Evolutionary conservation across 352 stramenopile species (phyloP).

Genomic region (Globisporangium barbulae): DNA sequence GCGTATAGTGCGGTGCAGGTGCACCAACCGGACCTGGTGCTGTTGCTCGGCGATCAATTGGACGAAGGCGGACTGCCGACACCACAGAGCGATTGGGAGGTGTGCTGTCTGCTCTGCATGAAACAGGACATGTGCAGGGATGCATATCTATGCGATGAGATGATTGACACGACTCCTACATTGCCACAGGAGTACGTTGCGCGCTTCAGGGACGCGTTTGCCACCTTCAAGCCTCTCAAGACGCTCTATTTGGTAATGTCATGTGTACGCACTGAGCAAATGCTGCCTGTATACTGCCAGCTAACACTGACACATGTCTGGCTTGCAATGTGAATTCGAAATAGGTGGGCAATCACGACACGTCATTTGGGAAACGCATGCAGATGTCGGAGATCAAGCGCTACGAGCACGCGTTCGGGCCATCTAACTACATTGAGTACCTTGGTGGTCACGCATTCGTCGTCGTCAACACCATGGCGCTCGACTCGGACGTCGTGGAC

Average conservation of each 20-base stretch:
- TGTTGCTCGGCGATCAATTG: constrained; percentile 72
- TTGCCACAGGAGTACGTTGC: constrained; percentile 38
- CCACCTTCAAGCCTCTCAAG: constrained; percentile 32
- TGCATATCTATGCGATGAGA: not conserved
- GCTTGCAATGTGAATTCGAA: not conserved
- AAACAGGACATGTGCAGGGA: not conserved
- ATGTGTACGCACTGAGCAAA: not conserved
- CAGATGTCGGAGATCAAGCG: constrained; percentile 34
- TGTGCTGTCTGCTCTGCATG: constrained; percentile 1
- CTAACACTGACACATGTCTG: not conserved
- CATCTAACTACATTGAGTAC: constrained; percentile 47
- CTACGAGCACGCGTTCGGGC: constrained; percentile 58
- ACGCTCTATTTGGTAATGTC: constrained; percentile 52
- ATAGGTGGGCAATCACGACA: constrained; percentile 77
- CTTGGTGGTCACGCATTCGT: constrained; percentile 57
- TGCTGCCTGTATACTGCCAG: not conserved
- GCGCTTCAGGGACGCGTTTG: constrained; percentile 45
- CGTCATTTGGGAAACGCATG: constrained; percentile 58
- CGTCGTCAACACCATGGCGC: constrained; percentile 74
- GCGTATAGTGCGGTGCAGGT: constrained; percentile 41
- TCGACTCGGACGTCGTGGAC: constrained; percentile 54
- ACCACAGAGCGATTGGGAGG: constrained; percentile 43
- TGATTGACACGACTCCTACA: not conserved
- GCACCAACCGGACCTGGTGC: constrained; percentile 48
- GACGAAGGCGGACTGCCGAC: constrained; percentile 68